Base-by-base conservation (phyloP, 2,329 filamentous ascomycete genomes). In the Ascochyta viciae-villosae region DNA sequence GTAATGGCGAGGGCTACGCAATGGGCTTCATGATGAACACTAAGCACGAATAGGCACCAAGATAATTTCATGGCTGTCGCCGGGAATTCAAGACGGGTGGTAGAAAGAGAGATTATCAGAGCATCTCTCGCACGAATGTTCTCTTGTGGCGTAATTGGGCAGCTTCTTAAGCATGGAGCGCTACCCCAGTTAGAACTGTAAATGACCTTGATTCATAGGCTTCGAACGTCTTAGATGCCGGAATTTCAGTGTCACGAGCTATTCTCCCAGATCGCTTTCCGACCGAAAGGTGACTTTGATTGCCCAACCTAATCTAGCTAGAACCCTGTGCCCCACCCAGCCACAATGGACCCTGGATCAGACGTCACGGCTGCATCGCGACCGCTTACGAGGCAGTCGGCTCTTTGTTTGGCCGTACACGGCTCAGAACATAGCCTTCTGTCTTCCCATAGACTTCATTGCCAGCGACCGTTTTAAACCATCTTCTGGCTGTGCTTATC, bases 11-110 rank as follows among this genome's bases (percentile, higher is more conserved):
- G 38, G 64, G 67, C 2, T 73, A 71, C 34, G 49, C 64, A 8
- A 64, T 72, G 63, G 70, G 70, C 0, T 75, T 73, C 35, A 23
- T 67, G 57, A 60, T 72, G 51, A 70, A 70, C 24, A 42, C 34
- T 10, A 56, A 56, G 13, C 26, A 27, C 3, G 48, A 51, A 15
- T 51, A 47, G 24, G 16, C 19, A 39, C 19, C 19, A 39, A 12
- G 4, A 6, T 10, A 24, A 12, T 5, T 6, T 13, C 5, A 7
- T 35, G 33, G 33, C 8, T 35, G 33, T 16, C 33, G 8, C 16
- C 5, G 13, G 29, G 3, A 15, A 5, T 12, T 15, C 10, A 31
- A 13, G 9, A 35, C 33, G 15, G n/a, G 33, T 9, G 9, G 8
- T 35, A 16, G 33, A 13, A 15, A 12, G 29, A 13, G 29, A 29